Conservation (phyloP, 2,329 filamentous ascomycete species). For the Pseudogymnoascus sp. region DNA sequence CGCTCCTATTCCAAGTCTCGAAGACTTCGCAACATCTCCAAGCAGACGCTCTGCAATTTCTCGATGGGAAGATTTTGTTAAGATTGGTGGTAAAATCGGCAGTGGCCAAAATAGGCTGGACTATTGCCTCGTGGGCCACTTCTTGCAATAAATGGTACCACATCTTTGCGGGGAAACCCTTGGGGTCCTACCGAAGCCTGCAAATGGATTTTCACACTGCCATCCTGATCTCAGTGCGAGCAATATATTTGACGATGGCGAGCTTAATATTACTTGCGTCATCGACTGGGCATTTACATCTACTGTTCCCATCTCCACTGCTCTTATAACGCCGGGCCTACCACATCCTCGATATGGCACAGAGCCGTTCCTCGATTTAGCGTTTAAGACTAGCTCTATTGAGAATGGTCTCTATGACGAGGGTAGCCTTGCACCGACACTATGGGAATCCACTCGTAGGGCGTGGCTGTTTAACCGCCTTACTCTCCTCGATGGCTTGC, state of each 20-base stretch:
- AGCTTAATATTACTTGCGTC: conserved; percentile 27
- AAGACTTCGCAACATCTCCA: conserved; percentile 19
- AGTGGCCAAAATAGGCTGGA: conserved; percentile 22
- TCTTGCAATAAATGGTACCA: conserved; percentile 25
- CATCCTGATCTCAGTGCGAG: conserved; percentile 24
- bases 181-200: not conserved
- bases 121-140: conserved; percentile 21
- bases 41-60: conserved; percentile 18
- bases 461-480: conserved; percentile 17
- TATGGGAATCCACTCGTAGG: conserved; percentile 13
- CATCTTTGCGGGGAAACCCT: not conserved
- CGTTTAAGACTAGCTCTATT: conserved; percentile 14
- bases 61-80: conserved; percentile 18
- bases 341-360: conserved; percentile 14
- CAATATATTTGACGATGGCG: conserved; percentile 26
- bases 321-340: conserved; percentile 15
- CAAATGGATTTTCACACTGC: conserved; percentile 18
- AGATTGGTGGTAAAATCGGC: conserved; percentile 23
- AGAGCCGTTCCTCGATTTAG: conserved; percentile 8
- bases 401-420: conserved; percentile 6
- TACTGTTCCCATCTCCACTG: conserved; percentile 24
- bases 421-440: conserved; percentile 5
- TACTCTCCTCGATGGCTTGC: conserved; percentile 15
- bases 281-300: conserved; percentile 27
- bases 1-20: conserved; percentile 23